Evolutionary conservation across 2,329 filamentous ascomycete species (phyloP), one percentile per base, ranked within the genome.

Genomic region (Sporothrix curviconia): DNA sequence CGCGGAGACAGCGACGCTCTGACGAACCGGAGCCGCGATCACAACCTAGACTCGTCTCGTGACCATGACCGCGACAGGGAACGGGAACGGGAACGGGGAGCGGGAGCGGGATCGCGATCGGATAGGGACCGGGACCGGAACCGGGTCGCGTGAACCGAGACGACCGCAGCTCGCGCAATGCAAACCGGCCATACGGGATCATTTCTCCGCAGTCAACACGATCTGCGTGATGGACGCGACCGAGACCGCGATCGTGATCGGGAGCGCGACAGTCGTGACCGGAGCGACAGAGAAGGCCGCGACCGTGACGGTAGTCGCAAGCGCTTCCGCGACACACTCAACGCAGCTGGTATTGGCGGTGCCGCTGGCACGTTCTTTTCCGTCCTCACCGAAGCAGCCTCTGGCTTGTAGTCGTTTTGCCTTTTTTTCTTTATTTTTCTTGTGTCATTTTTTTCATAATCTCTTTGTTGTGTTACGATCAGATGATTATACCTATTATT

Each of bases 331-430:
- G 80, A 82, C 61, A 78, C 80, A 15, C 71, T 84, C 4, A 76
- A 77, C 2, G 80, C 79, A 0, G 82, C 81, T 5, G 78, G 82
- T 1, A 79, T 86, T 30, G 82, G 82, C 4, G 80, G 82, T 9
- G 82, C 81, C 0, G 82, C 83, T 0, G 81, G 78, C 3, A 83
- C 80, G 55, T 67, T 85, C 60, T 64, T 85, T 46, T 78, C 77
- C 55, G 80, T 84, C 1, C 68, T 85, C 32, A 76, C 78, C 4
- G 81, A 85, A 65, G 82, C 81, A 25, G 81, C 80, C 7, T 63
- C 65, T 6, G 66, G 60, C 37, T 61, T 66, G 44, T 72, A 47
- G 58, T 42, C 8, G 1, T 34, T 43, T 32, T 24, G 15, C 17
- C 24, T 37, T 30, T 24, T 30, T 47, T 32, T 19, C 36, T 12